Evolutionary conservation across 805 yeast genomes (phyloP).

Genomic region (Kodamaea kakaduensis): DNA sequence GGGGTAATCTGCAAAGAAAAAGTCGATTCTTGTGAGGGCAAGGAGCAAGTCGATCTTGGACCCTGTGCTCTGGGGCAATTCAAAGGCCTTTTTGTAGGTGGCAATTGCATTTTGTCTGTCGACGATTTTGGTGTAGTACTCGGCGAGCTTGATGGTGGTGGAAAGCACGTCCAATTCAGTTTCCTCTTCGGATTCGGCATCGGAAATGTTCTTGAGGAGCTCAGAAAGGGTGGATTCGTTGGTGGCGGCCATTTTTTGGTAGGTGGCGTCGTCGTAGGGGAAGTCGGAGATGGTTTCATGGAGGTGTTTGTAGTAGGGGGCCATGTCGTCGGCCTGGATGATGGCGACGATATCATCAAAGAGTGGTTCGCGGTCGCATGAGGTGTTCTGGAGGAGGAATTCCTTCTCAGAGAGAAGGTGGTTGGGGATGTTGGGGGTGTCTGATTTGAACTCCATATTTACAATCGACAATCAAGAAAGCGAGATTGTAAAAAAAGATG

Average conservation of each 20-base stretch:
- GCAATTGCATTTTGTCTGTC: slow-evolving; percentile 68
- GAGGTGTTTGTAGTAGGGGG: slow-evolving; percentile 77
- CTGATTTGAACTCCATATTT: slow-evolving; percentile 40
- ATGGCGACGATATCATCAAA: slow-evolving; percentile 42
- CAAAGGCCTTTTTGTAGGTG: slow-evolving; percentile 68
- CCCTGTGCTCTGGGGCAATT: slow-evolving; percentile 81
- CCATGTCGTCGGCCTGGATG: slow-evolving; percentile 62
- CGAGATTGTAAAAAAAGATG: no score
- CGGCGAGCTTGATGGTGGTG: slow-evolving; percentile 77
- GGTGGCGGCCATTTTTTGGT: slow-evolving; percentile 43
- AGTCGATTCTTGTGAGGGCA: slow-evolving; percentile 83
- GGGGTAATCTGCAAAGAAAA: slow-evolving; percentile 75
- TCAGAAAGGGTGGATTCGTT: slow-evolving; percentile 55
- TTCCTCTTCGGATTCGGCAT: slow-evolving; percentile 65
- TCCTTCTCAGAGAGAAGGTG: slow-evolving; percentile 77
- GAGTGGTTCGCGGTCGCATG: slow-evolving; percentile 4
- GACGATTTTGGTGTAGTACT: slow-evolving; percentile 81
- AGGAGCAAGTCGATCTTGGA: slow-evolving; percentile 82
- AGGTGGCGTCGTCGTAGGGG: slow-evolving; percentile 59
- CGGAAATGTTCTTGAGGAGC: slow-evolving; percentile 52
- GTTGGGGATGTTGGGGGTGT: slow-evolving; percentile 68
- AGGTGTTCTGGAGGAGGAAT: slow-evolving; percentile 45
- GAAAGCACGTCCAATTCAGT: slow-evolving; percentile 81
- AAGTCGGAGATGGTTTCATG: slow-evolving; percentile 31
- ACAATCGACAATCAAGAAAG: no score